Percentiles rank a stretch among this genome's conserved stretches.
These are phyloP conservation scores for Tuber melanosporum DNA, from an alignment of 495 filamentous ascomycete genomes.

Conservation along the genomic window DNA sequence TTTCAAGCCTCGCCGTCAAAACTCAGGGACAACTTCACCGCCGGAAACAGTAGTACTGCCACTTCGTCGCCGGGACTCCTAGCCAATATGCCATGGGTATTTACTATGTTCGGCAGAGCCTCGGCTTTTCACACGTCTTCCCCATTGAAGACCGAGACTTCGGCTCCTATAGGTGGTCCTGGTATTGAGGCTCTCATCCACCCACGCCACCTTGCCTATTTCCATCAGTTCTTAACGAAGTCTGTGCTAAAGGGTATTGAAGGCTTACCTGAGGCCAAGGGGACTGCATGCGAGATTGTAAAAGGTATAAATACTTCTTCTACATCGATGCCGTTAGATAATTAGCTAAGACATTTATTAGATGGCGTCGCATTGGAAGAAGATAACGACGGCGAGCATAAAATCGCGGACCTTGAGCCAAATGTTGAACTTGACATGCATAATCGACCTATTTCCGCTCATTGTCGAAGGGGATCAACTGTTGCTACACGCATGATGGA, in stretches of 20 bases:
- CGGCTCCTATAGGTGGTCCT: not conserved
- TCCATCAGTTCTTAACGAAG: conserved; percentile 32
- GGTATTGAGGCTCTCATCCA: conserved; percentile 18
- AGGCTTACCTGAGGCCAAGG: not conserved
- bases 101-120: not conserved
- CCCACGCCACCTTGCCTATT: conserved; percentile 23
- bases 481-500: not conserved
- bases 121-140: conserved; percentile 10
- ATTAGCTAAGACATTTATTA: not conserved
- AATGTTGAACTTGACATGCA: not conserved
- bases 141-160: conserved; percentile 9
- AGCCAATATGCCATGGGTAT: conserved; percentile 7
- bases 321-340: not conserved
- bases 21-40: conserved; percentile 21
- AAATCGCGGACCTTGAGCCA: not conserved
- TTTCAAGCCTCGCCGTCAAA: conserved; percentile 27
- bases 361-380: not conserved
- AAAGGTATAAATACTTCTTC: not conserved
- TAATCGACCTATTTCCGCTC: not conserved
- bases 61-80: not conserved
- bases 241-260: conserved; percentile 21
- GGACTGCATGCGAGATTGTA: not conserved
- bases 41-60: not conserved
- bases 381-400: not conserved
- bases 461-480: not conserved